Evolutionary conservation across 73 alveolate genomes (phyloP), one percentile per base, ranked within the genome.

Genomic region (Breviolum minutum): DNA sequence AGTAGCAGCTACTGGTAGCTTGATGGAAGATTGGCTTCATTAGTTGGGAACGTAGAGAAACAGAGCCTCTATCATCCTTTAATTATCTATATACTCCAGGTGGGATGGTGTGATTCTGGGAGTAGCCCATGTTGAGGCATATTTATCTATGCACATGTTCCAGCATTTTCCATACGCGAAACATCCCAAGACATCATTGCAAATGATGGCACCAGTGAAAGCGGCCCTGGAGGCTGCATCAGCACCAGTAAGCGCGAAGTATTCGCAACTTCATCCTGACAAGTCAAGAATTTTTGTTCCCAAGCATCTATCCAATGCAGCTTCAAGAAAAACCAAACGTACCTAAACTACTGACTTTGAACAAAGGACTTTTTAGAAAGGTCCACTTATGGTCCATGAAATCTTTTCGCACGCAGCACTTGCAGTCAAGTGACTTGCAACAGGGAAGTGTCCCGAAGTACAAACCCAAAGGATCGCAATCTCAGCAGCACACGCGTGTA

Each of bases 171-270:
- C 1, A 6, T 22, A 14, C 3, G 3, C 17, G 77, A 68, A 4
- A 17, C 17, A 17, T 17, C n/a, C n/a, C 24, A 68, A 68, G 2
- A 68, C 17, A 22, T 68, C n/a, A 68, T 68, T 68, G 77, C 77
- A 16, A 9, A 77, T 16, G 29, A n/a, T 32, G 93, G 73, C 76
- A 63, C 94, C 77, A 86, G 30, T 8, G 94, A 63, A 63, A 86
- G 79, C 63, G 94, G 94, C 94, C 80, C 77, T 63, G 94, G 94
- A 27, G 94, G 94, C 79, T 86, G 94, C 81, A 86, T n/a, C 94
- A 86, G 29, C n/a, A 86, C 64, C 63, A 86, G 62, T 79, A 86
- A n/a, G 19, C 79, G 94, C 27, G 92, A 83, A 20, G 40, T 86
- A 40, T 63, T 24, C 26, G 76, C 54, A 0, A 24, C 66, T 74